Base-by-base conservation (phyloP, 78 protist species). In the Anaeramoeba flamelloides region DNA sequence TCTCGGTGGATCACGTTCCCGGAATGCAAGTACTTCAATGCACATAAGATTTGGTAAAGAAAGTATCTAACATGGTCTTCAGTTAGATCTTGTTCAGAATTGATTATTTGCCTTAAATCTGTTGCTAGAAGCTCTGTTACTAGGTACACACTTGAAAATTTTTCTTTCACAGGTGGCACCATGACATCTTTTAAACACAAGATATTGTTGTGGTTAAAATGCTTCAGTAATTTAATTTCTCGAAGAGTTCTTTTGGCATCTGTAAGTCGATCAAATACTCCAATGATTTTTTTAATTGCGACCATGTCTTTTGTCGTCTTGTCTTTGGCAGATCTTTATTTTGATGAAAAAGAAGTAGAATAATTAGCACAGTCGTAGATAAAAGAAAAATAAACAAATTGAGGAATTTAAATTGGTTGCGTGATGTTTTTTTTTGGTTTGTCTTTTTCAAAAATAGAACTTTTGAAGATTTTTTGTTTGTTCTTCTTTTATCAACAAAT, bases 221-320 rank as follows among this genome's bases (percentile, higher is more conserved):
- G 90, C 32, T 79, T 40, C 34, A 91, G 86, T 36, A 93, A 80
- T 82, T 89, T 90, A 77, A 97, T 77, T 77, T 97, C 99, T n/a
- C 99, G 93, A 31, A 95, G 89, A 1, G 90, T 86, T 1, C 98
- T 86, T 87, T 91, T 94, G 1, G 89, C 86, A 77, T 95, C 98
- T 0, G 87, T 85, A 1, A 86, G 64, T 76, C 94, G 89, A 1
- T 89, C 90, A 78, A 95, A 94, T 4, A 90, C 95, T 33, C 88
- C 87, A 33, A 74, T 53, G 40, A 95, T 88, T 82, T 89, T 92
- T 86, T 97, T 97, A 78, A 97, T 90, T 22, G 98, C 98, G 3
- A 90, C 93, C 17, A 77, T 76, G n/a, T n/a, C n/a, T n/a, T n/a
- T n/a, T n/a, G n/a, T n/a, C n/a, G n/a, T n/a, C n/a, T n/a, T n/a